Evolutionary conservation across 1,284 basidiomycete genomes (phyloP), one percentile per base, ranked within the genome.

Genomic region (Pseudozyma hubeiensis): DNA sequence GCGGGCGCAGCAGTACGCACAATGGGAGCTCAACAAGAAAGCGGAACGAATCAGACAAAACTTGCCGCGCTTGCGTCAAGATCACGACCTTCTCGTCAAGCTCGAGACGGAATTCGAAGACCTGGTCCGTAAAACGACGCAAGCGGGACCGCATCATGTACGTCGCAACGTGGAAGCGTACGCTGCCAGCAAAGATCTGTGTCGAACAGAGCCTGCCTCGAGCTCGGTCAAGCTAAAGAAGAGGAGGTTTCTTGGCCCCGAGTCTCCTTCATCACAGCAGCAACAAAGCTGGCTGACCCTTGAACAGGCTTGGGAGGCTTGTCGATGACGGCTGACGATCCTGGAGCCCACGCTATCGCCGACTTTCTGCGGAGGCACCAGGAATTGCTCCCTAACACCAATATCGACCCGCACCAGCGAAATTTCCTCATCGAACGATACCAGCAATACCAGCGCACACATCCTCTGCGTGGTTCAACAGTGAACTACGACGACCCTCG

Each of bases 81-180:
- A 51, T 10, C 37, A 40, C 49, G 49, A 51, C 17, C 37, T 51
- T 9, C 49, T 51, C 13, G 37, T 31, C 37, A 40, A 51, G 37
- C 49, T 51, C 49, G 49, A 51, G 16, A 40, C 49, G 7, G 49
- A 51, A 29, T 17, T 51, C 7, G 37, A 51, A 6, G 37, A 51
- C 17, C 37, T 51, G 13, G 37, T 51, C 14, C 19, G 24, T 11
- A 40, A 16, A 30, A 51, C 49, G 2, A 7, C 29, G 13, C 19
- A 40, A 11, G 11, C 35, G 0, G 49, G 49, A 16, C 24, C 35
- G 1, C 35, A 40, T 10, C 29, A 30, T 4, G 35, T 51, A 11
- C 49, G 49, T 40, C 49, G 49, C 30, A 7, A 30, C 5, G 30
- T n/a, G 4, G 31, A 24, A 24, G 24, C 24, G 24, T 24, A 24